Percentiles rank a stretch among this genome's conserved stretches.
Conservation (phyloP, 208 protist species). For the Wallacemonas sp. region DNA sequence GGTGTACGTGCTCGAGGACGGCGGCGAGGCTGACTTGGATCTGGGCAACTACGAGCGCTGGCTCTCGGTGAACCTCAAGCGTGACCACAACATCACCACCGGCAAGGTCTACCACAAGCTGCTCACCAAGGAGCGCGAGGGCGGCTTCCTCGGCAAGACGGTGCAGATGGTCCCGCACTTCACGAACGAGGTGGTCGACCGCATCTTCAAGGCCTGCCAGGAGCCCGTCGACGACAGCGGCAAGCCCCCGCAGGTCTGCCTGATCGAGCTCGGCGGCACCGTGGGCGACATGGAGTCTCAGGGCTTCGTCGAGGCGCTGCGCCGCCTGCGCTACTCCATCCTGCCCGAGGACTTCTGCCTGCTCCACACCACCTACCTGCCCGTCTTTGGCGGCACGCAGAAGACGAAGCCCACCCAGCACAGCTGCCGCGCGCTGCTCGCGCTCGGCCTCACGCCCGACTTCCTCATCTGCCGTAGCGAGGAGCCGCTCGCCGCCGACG, state of each 20-base stretch:
- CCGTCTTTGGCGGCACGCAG: slow-evolving; percentile 95
- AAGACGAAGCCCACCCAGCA: slow-evolving; percentile 99
- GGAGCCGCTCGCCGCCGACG: slow-evolving; percentile 72
- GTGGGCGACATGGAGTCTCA: slow-evolving; percentile 99
- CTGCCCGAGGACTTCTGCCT: slow-evolving; percentile 86
- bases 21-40: slow-evolving; percentile 97
- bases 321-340: slow-evolving; percentile 85
- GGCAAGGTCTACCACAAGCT: slow-evolving; percentile 98
- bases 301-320: slow-evolving; percentile 98
- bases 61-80: slow-evolving; percentile 93
- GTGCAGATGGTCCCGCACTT: slow-evolving; percentile 98
- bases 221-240: slow-evolving; percentile 78
- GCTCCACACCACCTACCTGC: slow-evolving; percentile 90
- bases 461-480: slow-evolving; percentile 97
- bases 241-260: slow-evolving; percentile 93
- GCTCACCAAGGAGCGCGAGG: slow-evolving; percentile 95
- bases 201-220: slow-evolving; percentile 89
- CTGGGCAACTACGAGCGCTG: slow-evolving; percentile 99
- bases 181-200: slow-evolving; percentile 91
- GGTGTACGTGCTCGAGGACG: slow-evolving; percentile 99
- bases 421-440: slow-evolving; percentile 94
- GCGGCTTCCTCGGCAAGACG: slow-evolving; percentile 99
- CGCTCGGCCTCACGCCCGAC: slow-evolving; percentile 97
- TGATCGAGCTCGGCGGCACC: slow-evolving; percentile 98
- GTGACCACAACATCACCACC: slow-evolving; percentile 99